Evolutionary conservation across 805 yeast genomes (phyloP).

Genomic region (Metschnikowia koreensis): DNA sequence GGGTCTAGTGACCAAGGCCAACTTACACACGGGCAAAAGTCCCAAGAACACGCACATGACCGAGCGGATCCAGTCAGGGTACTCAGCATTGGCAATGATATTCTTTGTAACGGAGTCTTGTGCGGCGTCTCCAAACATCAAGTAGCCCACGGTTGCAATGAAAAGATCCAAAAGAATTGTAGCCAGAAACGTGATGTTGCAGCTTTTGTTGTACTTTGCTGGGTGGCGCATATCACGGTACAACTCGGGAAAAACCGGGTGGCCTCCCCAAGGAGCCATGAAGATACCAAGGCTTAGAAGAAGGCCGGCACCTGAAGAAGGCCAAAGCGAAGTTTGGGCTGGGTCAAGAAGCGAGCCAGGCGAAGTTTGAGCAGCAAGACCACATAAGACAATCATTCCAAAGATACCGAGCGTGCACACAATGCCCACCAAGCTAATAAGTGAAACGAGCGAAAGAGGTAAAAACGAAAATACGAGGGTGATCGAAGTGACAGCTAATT

Average conservation of each 20-base stretch:
- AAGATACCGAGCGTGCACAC: conserved; percentile 52
- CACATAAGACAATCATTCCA: conserved; percentile 45
- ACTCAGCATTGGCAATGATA: conserved; percentile 61
- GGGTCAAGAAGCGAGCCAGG: conserved; percentile 58
- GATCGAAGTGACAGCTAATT: conserved; percentile 36
- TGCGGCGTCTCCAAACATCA: conserved; percentile 76
- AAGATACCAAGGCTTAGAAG: conserved; percentile 59
- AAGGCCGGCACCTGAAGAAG: conserved; percentile 32
- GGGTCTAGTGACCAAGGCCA: conserved; percentile 40
- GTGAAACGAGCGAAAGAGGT: conserved; percentile 54
- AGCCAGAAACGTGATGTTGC: conserved; percentile 54
- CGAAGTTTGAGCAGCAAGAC: conserved; percentile 34
- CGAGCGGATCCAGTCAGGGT: conserved; percentile 55
- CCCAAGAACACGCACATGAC: conserved; percentile 35
- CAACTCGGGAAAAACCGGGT: conserved; percentile 77
- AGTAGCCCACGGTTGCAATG: conserved; percentile 64
- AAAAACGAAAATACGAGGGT: conserved; percentile 51
- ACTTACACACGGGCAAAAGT: conserved; percentile 39
- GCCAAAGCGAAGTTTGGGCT: conserved; percentile 41
- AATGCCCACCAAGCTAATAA: conserved; percentile 56
- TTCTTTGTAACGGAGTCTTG: conserved; percentile 77
- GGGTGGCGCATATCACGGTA: conserved; percentile 77
- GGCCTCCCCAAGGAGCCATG: conserved; percentile 83
- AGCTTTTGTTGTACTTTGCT: conserved; percentile 49
- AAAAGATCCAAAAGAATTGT: conserved; percentile 58